Evolutionary conservation across 257 asterid genomes (phyloP), one percentile per base, ranked within the genome.

Genomic region (Linderniella brevidens): DNA sequence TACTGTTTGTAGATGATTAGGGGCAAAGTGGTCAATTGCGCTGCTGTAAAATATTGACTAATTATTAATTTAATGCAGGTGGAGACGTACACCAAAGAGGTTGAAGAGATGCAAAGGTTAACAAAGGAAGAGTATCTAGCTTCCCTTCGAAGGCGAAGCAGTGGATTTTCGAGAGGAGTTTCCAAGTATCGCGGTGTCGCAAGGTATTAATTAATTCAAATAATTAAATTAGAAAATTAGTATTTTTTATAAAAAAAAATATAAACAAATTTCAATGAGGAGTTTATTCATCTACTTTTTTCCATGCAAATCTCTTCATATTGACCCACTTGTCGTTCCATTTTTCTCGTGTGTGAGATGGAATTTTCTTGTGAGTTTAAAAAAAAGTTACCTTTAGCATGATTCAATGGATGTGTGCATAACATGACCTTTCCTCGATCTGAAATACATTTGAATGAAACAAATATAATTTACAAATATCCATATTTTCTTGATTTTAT

Each of bases 171-270:
- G 0, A 54, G 92, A 25, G 92, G 92, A 0, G 79, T 76, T 51
- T 79, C 92, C 0, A 75, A 79, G 57, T 79, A 76, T 57, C 73
- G 92, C 0, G 92, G 92, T 0, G 92, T 79, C 0, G 92, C 92
- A 9, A 76, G 92, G 92, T 79, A 61, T 45, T 39, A 13, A 52
- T 17, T 12, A 41, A 12, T 3, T 25, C 6, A 25, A 25, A 2
- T 25, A 25, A 25, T 25, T 25, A 25, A 25, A 25, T 41, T 49
- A 46, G 45, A 9, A 18, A 48, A 18, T 18, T 17, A n/a, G 38
- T 52, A 32, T 8, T 57, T 40, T 48, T 9, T 35, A 1, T n/a
- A 3, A n/a, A 49, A 41, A 49, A 0, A 43, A 4, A 20, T 8
- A 41, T n/a, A 13, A 11, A 4, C 12, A 43, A 13, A 11, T 37